Conservation (phyloP, 345 rosid species). For the Salix purpurea region DNA sequence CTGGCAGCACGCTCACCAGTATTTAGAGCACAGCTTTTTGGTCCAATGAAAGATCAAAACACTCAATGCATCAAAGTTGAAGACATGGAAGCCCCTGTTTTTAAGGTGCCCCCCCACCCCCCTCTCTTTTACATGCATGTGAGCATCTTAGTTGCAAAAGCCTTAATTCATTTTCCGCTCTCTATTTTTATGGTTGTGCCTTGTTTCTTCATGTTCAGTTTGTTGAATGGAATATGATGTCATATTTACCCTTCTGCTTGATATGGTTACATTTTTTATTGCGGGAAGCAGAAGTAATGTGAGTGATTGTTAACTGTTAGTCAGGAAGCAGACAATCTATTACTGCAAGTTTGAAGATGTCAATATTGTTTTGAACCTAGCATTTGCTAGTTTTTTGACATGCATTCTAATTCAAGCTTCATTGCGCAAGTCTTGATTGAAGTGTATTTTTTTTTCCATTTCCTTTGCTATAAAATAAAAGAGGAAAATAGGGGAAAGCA, state of each 20-base stretch:
- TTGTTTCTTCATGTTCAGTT: neutral
- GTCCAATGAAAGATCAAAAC: conserved; percentile 34
- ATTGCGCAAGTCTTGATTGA: neutral
- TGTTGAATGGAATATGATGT: neutral
- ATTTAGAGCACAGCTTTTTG: conserved; percentile 32
- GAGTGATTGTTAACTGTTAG: neutral
- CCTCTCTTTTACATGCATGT: neutral
- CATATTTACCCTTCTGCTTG: neutral
- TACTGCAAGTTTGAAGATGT: neutral
- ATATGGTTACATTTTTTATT: neutral
- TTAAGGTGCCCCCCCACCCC: conserved; percentile 21
- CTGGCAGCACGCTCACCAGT: conserved; percentile 34
- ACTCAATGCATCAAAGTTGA: conserved; percentile 27
- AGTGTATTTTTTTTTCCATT: neutral
- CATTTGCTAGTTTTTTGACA: neutral
- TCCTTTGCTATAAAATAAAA: neutral
- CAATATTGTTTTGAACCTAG: neutral
- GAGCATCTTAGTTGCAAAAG: neutral
- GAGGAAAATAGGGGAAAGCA: neutral
- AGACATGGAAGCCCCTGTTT: conserved; percentile 32
- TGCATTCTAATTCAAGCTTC: neutral
- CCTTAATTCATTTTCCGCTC: neutral
- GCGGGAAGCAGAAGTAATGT: neutral
- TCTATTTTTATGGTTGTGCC: neutral
- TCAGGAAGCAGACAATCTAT: neutral